phyloP scores from a whole-genome alignment of 805 yeast genomes.

The Candida parachauliodes region DNA sequence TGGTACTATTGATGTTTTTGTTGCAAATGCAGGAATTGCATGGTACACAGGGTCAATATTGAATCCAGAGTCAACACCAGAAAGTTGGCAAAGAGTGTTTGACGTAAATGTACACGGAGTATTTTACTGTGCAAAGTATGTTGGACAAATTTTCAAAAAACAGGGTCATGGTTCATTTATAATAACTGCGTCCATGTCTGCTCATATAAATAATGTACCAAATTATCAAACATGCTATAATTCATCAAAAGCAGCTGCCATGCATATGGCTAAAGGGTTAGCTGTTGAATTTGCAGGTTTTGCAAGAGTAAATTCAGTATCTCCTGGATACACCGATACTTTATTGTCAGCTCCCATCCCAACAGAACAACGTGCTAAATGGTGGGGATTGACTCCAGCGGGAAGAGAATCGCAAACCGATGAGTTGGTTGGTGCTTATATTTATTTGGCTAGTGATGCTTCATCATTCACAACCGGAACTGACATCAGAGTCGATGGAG shows the following conservation, averaged over 20 bases:
- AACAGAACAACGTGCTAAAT: constrained; percentile 29
- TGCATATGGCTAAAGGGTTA: constrained; percentile 71
- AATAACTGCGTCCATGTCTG: constrained; percentile 88
- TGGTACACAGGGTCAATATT: constrained; percentile 43
- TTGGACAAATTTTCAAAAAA: constrained; percentile 68
- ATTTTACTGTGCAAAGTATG: constrained; percentile 71
- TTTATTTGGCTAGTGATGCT: constrained; percentile 79
- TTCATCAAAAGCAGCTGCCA: constrained; percentile 80
- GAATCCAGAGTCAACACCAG: constrained; percentile 43
- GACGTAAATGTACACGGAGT: constrained; percentile 77
- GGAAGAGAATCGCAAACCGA: constrained; percentile 74
- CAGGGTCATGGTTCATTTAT: constrained; percentile 77
- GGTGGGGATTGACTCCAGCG: constrained; percentile 53
- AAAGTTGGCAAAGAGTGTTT: constrained; percentile 69
- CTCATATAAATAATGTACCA: constrained; percentile 81
- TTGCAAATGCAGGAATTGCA: constrained; percentile 48
- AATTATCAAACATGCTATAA: constrained; percentile 84
- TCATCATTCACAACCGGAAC: constrained; percentile 77
- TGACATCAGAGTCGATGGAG: constrained; percentile 78
- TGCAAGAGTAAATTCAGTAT: constrained; percentile 78
- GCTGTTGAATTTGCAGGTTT: constrained; percentile 86
- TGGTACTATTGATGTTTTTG: constrained; percentile 38
- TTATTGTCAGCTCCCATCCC: constrained; percentile 50
- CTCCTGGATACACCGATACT: constrained; percentile 85
- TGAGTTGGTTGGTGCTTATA: constrained; percentile 76